Base-by-base conservation (phyloP, 108 stramenopile species). In the Skeletonema potamos region DNA sequence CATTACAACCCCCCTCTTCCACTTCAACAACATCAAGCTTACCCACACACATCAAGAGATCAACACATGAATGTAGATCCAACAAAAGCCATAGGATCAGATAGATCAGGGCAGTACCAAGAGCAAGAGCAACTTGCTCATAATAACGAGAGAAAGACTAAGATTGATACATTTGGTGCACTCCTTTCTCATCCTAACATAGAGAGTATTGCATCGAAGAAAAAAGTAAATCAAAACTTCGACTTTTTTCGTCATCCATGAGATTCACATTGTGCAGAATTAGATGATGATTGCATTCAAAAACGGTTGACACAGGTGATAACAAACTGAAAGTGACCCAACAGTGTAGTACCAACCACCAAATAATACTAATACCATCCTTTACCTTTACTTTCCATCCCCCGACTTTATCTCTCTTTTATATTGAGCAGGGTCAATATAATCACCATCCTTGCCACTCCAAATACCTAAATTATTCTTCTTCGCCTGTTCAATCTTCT, bases 401-500 rank as follows among this genome's bases (percentile, higher is more conserved):
- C 48, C n/a, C 1, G 48, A 18, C 69, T 64, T 71, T 24, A 68
- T 44, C 27, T 61, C 39, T n/a, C 84, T 28, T 43, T 86, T 86
- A 46, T 81, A 81, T 17, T 83, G 77, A 10, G 86, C 83, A 6
- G 86, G 83, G 18, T 75, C 68, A 10, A 72, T 51, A 20, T 65
- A 43, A 4, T 58, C 69, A 15, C 64, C 33, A 18, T 66, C 75
- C 6, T 72, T 58, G 3, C 73, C 43, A n/a, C 43, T 73, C 86
- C 86, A 87, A 56, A 84, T 74, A 0, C 86, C 86, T 22, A 18
- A 4, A 54, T 57, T 65, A 26, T 39, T 44, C 29, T 58, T 51
- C 55, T 76, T 29, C 1, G 86, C 86, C 13, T 37, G 37, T 15
- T 51, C 41, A 27, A 84, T 61, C 51, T 62, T 56, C 70, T 69